Base-by-base conservation (phyloP, 331 rosid genomes). In the Erythrophleum ivorense region DNA sequence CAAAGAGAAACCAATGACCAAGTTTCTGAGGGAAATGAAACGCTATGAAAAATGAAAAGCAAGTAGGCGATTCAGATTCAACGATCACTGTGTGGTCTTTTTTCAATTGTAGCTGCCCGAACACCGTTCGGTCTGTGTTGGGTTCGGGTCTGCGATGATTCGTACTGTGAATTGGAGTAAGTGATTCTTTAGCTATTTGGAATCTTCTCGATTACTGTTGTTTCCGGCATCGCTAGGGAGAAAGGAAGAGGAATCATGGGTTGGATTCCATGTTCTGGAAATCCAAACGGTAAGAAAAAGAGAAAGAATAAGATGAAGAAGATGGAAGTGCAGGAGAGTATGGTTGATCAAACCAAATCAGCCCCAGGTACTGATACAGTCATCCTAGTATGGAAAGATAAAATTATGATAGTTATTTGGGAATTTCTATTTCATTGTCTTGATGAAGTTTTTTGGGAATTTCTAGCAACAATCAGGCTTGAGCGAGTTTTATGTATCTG, bases 241-340 rank as follows among this genome's bases (percentile, higher is more conserved):
- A 19, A 52, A 63, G 54, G 58, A 78, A 77, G 83, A 52, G 52
- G 54, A 80, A 38, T 38, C 69, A 95, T 95, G 98, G 87, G 94
- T 85, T 95, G 98, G 94, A 90, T 93, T 87, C 97, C 94, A 11
- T 93, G 98, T 87, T 90, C 91, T 71, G 97, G 98, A 84, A 80
- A 73, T 77, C 88, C 90, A 62, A 86, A 82, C 86, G 48, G 88
- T 48, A 93, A 86, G 85, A 66, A 91, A 83, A 88, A 88, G 83
- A 64, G 80, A 59, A 85, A 87, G 86, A 83, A 80, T 84, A 89
- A 69, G 78, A 81, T 75, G 85, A 85, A 81, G 77, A 87, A 84
- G 80, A 71, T 77, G 38, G 92, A 86, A 72, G 73, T 54, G 43
- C 86, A 80, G 83, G 84, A 76, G 53, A 90, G 74, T 33, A 65